Evolutionary conservation across 208 protist species (phyloP), one percentile per base, ranked within the genome.

Genomic region (Leishmania lainsoni): DNA sequence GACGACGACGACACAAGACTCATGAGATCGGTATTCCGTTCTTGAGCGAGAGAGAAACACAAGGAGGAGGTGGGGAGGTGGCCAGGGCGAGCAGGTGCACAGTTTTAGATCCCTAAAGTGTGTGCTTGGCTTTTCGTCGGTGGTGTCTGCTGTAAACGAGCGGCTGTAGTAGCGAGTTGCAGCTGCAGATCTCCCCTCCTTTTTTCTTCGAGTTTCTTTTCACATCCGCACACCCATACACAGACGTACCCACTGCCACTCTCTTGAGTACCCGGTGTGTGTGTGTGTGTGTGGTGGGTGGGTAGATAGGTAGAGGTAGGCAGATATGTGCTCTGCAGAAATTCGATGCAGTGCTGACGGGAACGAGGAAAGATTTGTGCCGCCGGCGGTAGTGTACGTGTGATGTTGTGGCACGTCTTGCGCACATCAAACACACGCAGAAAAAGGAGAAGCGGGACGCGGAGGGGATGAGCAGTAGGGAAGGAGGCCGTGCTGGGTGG

Each of bases 1-100:
- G 69, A 35, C 45, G 59, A 48, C 52, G 73, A 63, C 73, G 75
- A 75, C 29, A 26, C 26, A n/a, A 26, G 49, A 59, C 49, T 75
- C 71, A 75, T 70, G 12, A 26, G n/a, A 42, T 32, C 32, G 54
- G 17, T 63, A n/a, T 45, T 12, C 22, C 29, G 54, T 12, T 61
- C 3, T 20, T 49, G 65, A 35, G 65, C 29, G 9, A 35, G 32
- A 58, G 22, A n/a, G 48, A 20, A 56, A 17, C 26, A 3, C 0
- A 32, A n/a, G 42, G 42, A 49, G 32, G 42, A 45, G 29, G 20
- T 32, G 3, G 14, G 32, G 42, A 45, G 29, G 20, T 32, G 3
- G 14, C 29, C 4, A 45, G 35, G 35, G 65, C n/a, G 32, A 70
- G n/a, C 12, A 3, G n/a, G 29, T n/a, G 9, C 61, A n/a, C n/a